Percentiles rank a stretch among this genome's conserved stretches.
These are phyloP conservation scores for Aspergillus niger DNA, from an alignment of 2,329 filamentous ascomycete species.

Conservation along the genomic window DNA sequence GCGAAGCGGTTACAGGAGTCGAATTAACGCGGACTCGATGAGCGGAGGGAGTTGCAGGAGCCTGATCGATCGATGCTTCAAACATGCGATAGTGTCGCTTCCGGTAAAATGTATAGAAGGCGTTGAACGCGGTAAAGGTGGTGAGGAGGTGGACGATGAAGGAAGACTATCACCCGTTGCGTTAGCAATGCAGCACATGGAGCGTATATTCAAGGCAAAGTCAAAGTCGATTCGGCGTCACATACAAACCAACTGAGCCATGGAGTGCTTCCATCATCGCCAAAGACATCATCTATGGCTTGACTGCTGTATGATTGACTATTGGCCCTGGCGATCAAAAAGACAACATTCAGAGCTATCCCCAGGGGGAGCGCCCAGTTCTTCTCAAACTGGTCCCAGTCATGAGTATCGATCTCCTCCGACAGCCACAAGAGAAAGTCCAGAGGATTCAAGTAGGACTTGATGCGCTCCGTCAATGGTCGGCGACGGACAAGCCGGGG, in stretches of 20 bases:
- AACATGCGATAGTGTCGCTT: slow-evolving; percentile 89
- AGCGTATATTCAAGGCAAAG: not conserved
- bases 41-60: slow-evolving; percentile 79
- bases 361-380: slow-evolving; percentile 75
- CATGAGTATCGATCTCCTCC: slow-evolving; percentile 86
- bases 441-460: slow-evolving; percentile 77
- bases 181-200: not conserved
- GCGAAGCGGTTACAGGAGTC: slow-evolving; percentile 74
- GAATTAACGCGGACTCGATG: slow-evolving; percentile 86
- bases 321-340: slow-evolving; percentile 82
- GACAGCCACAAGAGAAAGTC: slow-evolving; percentile 90
- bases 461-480: slow-evolving; percentile 78
- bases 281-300: slow-evolving; percentile 79
- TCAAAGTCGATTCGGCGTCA: slow-evolving; percentile 11
- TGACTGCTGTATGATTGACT: slow-evolving; percentile 54
- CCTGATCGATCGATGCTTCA: slow-evolving; percentile 76
- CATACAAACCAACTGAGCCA: slow-evolving; percentile 69
- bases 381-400: slow-evolving; percentile 79
- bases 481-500: slow-evolving; percentile 80
- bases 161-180: slow-evolving; percentile 55
- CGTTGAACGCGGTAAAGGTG: slow-evolving; percentile 70
- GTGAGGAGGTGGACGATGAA: slow-evolving; percentile 72
- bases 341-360: slow-evolving; percentile 72
- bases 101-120: slow-evolving; percentile 77
- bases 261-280: slow-evolving; percentile 63